phyloP scores from a whole-genome alignment of 73 alveolate species.

The Uronychia setigera region DNA sequence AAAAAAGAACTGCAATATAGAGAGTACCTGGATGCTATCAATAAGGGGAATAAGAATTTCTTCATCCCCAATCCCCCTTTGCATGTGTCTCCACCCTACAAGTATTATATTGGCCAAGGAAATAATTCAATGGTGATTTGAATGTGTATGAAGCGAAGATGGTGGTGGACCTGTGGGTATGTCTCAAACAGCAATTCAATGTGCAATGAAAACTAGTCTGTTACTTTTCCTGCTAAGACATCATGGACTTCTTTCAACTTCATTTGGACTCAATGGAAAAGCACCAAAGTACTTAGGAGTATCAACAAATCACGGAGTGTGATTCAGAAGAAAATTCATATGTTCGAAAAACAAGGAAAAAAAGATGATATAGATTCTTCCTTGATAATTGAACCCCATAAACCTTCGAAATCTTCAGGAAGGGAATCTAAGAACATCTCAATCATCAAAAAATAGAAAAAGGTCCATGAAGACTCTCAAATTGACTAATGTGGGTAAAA shows the following conservation, averaged over 20 bases:
- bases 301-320: neutral
- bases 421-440: neutral
- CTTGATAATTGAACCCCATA: too few species aligned
- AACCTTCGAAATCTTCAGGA: conserved; percentile 1
- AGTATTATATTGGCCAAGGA: conserved; percentile 77
- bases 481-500: too few species aligned
- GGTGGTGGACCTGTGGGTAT: conserved; percentile 69
- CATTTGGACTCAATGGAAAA: conserved; percentile 82
- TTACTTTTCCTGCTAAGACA: conserved; percentile 29
- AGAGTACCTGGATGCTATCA: conserved; percentile 25
- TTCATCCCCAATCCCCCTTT: conserved; percentile 17
- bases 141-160: conserved; percentile 53
- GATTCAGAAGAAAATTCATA: too few species aligned
- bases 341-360: too few species aligned
- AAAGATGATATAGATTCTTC: too few species aligned
- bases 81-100: conserved; percentile 28
- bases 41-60: neutral
- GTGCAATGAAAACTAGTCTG: neutral
- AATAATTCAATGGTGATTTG: conserved; percentile 72
- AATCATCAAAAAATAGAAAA: neutral
- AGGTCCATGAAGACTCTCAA: neutral
- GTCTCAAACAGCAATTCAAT: neutral
- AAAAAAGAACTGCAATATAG: conserved; percentile 37
- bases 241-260: conserved; percentile 47
- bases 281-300: conserved; percentile 22